A percentile compares a stretch with the other conserved stretches of the same genome.
Evolutionary conservation across 2,329 filamentous ascomycete genomes (phyloP).

Genomic region (Thermoascus crustaceus): DNA sequence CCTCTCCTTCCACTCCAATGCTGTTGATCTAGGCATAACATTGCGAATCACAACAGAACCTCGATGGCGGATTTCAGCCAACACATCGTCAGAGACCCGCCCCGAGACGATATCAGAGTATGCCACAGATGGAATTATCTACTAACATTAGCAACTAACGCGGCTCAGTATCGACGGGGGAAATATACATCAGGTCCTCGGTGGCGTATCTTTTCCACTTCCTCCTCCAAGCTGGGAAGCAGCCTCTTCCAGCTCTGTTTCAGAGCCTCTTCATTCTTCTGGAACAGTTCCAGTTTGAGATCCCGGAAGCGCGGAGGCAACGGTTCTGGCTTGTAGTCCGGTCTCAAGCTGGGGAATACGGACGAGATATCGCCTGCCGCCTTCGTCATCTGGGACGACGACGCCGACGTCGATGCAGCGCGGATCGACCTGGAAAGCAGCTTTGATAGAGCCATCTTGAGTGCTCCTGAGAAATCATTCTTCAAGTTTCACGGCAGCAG

Average conservation of each 20-base stretch:
- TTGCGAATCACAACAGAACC: conserved; percentile 58
- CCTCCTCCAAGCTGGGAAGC: conserved; percentile 29
- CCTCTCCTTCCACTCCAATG: conserved; percentile 56
- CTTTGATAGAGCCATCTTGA: conserved; percentile 22
- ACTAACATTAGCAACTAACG: background rate
- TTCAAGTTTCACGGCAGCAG: background rate
- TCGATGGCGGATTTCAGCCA: conserved; percentile 48
- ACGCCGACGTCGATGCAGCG: conserved; percentile 23
- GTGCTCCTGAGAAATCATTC: too few species aligned
- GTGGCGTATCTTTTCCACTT: conserved; percentile 33
- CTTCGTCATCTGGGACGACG: conserved; percentile 31
- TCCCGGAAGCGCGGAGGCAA: conserved; percentile 35
- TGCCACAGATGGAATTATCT: conserved; percentile 37
- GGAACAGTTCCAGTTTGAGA: conserved; percentile 31
- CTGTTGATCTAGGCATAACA: conserved; percentile 56
- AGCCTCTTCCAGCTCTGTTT: conserved; percentile 36
- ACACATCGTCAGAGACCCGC: conserved; percentile 23
- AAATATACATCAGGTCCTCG: conserved; percentile 33
- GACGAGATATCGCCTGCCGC: conserved; percentile 41
- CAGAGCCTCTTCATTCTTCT: conserved; percentile 32
- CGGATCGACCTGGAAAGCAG: conserved; percentile 21
- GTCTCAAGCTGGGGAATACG: conserved; percentile 39
- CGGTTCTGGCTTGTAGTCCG: conserved; percentile 34
- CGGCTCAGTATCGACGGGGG: conserved; percentile 5
- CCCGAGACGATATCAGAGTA: conserved; percentile 33